Conservation (phyloP, 169 alveolate genomes). For the Amoebophrya sp. region DNA sequence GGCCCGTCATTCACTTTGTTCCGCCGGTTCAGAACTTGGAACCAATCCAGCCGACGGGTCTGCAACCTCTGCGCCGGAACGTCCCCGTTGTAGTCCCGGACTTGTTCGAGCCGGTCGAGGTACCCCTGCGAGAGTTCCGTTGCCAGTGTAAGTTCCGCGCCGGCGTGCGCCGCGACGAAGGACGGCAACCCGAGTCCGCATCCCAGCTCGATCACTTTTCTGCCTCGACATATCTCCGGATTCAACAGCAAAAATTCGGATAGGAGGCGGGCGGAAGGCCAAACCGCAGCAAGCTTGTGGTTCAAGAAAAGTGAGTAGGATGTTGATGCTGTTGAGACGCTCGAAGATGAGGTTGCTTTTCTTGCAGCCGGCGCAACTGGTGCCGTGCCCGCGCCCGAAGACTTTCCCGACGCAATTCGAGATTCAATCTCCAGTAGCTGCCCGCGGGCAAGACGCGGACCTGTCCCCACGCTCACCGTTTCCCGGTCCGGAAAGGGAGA, state of each 20-base stretch:
- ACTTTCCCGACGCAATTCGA: too few relatives aligned
- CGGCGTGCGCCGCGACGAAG: background rate
- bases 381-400: too few relatives aligned
- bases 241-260: background rate
- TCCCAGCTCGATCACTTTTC: background rate
- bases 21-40: background rate
- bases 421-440: too few relatives aligned
- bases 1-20: too few relatives aligned
- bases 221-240: background rate
- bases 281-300: too few relatives aligned
- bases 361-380: too few relatives aligned
- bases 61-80: background rate
- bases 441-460: too few relatives aligned
- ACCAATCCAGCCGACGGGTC: background rate
- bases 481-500: too few relatives aligned
- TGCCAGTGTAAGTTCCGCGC: background rate
- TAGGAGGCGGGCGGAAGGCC: background rate
- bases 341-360: too few relatives aligned
- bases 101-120: background rate
- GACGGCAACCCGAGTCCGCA: background rate
- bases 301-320: too few relatives aligned
- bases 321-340: too few relatives aligned
- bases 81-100: background rate
- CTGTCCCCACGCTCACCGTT: too few relatives aligned
- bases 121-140: background rate